Evolutionary conservation across 2,329 filamentous ascomycete species (phyloP).

Genomic region (Fusarium circinatum): DNA sequence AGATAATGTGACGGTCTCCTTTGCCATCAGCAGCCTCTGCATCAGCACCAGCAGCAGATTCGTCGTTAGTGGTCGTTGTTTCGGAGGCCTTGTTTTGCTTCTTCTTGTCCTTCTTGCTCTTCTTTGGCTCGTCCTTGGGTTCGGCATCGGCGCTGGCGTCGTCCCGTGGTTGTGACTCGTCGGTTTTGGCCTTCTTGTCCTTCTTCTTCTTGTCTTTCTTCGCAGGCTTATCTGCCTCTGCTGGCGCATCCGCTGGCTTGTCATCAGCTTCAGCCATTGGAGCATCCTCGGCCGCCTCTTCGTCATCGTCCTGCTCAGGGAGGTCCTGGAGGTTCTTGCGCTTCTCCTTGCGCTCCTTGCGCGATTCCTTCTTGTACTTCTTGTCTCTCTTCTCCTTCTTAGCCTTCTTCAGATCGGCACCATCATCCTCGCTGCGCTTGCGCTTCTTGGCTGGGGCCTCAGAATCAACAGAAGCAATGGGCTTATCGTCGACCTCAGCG

Average conservation of each 20-base stretch:
- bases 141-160: slow-evolving; percentile 31
- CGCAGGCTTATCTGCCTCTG: slow-evolving; percentile 34
- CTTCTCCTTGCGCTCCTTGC: slow-evolving; percentile 55
- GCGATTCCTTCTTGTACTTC: slow-evolving; percentile 48
- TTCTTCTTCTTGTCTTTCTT: slow-evolving; percentile 47
- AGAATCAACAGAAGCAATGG: slow-evolving; percentile 30
- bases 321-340: slow-evolving; percentile 52
- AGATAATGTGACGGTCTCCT: slow-evolving; percentile 48
- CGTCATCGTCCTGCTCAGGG: slow-evolving; percentile 47
- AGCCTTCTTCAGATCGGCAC: slow-evolving; percentile 42
- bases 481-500: slow-evolving; percentile 44
- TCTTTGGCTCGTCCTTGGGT: slow-evolving; percentile 48
- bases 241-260: slow-evolving; percentile 28
- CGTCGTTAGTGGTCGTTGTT: slow-evolving; percentile 23
- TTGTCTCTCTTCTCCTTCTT: slow-evolving; percentile 52
- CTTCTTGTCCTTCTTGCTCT: slow-evolving; percentile 47
- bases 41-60: slow-evolving; percentile 6
- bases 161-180: slow-evolving; percentile 22
- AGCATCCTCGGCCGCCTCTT: slow-evolving; percentile 35
- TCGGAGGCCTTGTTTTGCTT: slow-evolving; percentile 41
- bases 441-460: slow-evolving; percentile 50
- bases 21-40: slow-evolving; percentile 37
- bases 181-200: slow-evolving; percentile 42
- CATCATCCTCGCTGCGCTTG: slow-evolving; percentile 49
- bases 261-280: slow-evolving; percentile 41